phyloP scores from a whole-genome alignment of 2,329 filamentous ascomycete genomes.

The Fusarium sp. region DNA sequence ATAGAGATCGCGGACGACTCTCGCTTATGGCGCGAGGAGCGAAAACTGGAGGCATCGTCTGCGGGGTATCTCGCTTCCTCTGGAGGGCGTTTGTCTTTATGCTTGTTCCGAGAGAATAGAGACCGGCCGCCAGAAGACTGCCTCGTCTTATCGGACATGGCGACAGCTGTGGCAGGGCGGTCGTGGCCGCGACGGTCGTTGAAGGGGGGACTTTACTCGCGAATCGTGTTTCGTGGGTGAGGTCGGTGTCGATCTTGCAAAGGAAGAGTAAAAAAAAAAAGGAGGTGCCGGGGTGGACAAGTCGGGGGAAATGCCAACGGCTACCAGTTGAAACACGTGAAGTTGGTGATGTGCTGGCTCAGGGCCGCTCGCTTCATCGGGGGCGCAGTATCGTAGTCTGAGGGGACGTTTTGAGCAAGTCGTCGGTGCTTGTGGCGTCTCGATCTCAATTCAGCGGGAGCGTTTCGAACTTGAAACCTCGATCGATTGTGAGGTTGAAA shows the following conservation, averaged over 20 bases:
- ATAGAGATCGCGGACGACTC: slow-evolving; percentile 77
- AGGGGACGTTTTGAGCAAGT: slow-evolving; percentile 16
- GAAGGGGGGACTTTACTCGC: slow-evolving; percentile 24
- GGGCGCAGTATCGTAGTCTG: slow-evolving; percentile 31
- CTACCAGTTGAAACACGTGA: slow-evolving; percentile 47
- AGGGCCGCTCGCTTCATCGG: slow-evolving; percentile 54
- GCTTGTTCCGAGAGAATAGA: slow-evolving; percentile 90
- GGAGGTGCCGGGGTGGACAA: slow-evolving; percentile 17
- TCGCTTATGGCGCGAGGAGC: slow-evolving; percentile 78
- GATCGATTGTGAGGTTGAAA: slow-evolving; percentile 21
- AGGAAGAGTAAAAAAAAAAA: slow-evolving; percentile 7
- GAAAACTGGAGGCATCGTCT: slow-evolving; percentile 69
- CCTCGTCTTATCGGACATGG: slow-evolving; percentile 78
- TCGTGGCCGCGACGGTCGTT: slow-evolving; percentile 34
- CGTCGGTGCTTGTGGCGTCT: slow-evolving; percentile 13
- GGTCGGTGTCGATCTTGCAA: slow-evolving; percentile 24
- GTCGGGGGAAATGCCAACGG: slow-evolving; percentile 13
- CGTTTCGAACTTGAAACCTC: slow-evolving; percentile 36
- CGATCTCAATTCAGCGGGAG: slow-evolving; percentile 29
- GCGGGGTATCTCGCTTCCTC: slow-evolving; percentile 67
- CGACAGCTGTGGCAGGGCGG: slow-evolving; percentile 35
- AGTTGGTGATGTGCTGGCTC: slow-evolving; percentile 49
- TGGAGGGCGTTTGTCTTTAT: slow-evolving; percentile 72
- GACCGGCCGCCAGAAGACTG: slow-evolving; percentile 79
- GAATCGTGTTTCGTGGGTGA: slow-evolving; percentile 30